phyloP scores from a whole-genome alignment of 140 eudicot genomes.

The Oenanthe javanica region DNA sequence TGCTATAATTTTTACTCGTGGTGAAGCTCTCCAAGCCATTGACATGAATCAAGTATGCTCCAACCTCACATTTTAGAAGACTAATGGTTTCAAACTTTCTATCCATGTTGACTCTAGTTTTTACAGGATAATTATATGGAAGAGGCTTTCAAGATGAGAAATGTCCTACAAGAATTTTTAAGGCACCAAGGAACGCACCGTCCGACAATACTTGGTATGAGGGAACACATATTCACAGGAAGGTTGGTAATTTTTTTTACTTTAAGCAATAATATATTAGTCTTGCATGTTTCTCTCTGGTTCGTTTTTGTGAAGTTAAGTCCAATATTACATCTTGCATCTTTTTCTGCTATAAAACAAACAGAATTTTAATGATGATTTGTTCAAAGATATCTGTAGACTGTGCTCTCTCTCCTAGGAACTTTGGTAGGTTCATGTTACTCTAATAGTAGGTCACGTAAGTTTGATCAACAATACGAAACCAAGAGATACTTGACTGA shows the following conservation, averaged over 20 bases:
- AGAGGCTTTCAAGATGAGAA: conserved; percentile 92
- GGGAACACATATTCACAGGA: conserved; percentile 98
- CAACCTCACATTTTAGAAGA: conserved; percentile 4
- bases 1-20: conserved; percentile 92
- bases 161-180: conserved; percentile 78
- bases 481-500: background rate
- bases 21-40: conserved; percentile 97
- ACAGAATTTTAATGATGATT: background rate
- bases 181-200: conserved; percentile 28
- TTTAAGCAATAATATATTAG: background rate
- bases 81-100: background rate
- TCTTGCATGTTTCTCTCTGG: background rate
- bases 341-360: background rate
- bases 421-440: background rate
- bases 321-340: background rate
- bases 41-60: conserved; percentile 93
- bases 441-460: background rate
- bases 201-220: conserved; percentile 80
- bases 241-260: conserved; percentile 39
- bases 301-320: background rate
- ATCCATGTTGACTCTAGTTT: background rate
- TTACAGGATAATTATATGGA: conserved; percentile 89
- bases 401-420: background rate
- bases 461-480: background rate
- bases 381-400: background rate